Evolutionary conservation across 2,329 filamentous ascomycete species (phyloP).

Genomic region (Pestalotiopsis sp.): DNA sequence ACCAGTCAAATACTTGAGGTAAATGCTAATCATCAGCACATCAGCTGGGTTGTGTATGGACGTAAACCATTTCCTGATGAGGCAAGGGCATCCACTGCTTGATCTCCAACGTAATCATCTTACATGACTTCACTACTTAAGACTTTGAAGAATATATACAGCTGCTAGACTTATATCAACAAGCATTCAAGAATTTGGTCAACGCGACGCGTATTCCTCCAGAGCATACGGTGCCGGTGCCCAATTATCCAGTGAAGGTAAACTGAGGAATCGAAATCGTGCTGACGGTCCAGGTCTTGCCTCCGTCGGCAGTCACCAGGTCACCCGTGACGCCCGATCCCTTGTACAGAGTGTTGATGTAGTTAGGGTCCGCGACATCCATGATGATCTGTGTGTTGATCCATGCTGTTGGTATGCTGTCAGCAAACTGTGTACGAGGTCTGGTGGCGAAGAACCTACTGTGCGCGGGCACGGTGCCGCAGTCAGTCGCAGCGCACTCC

Average conservation of each 20-base stretch:
- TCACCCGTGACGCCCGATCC: conserved; percentile 42
- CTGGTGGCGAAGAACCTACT: conserved; percentile 23
- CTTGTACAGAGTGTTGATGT: conserved; percentile 39
- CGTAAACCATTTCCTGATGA: neutral
- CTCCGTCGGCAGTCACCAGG: conserved; percentile 41
- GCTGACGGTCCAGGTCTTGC: conserved; percentile 45
- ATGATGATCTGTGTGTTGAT: conserved; percentile 39
- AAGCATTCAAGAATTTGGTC: no score
- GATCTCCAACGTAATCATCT: neutral
- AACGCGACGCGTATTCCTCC: no score
- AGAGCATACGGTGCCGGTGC: no score
- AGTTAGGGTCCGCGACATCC: conserved; percentile 35
- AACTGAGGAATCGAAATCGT: conserved; percentile 38
- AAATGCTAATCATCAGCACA: neutral
- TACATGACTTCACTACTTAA: no score
- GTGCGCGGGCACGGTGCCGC: conserved; percentile 43
- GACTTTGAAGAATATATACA: no score
- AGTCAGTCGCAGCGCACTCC: conserved; percentile 40
- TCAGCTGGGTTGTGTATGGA: neutral
- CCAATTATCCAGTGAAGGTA: conserved; percentile 16
- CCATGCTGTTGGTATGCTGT: conserved; percentile 30
- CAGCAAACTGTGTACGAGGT: neutral
- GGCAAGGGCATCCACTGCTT: neutral
- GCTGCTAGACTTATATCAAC: no score
- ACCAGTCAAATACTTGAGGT: neutral